Evolutionary conservation across 2,329 filamentous ascomycete species (phyloP), one percentile per base, ranked within the genome.

Genomic region (Fusarium sp.): DNA sequence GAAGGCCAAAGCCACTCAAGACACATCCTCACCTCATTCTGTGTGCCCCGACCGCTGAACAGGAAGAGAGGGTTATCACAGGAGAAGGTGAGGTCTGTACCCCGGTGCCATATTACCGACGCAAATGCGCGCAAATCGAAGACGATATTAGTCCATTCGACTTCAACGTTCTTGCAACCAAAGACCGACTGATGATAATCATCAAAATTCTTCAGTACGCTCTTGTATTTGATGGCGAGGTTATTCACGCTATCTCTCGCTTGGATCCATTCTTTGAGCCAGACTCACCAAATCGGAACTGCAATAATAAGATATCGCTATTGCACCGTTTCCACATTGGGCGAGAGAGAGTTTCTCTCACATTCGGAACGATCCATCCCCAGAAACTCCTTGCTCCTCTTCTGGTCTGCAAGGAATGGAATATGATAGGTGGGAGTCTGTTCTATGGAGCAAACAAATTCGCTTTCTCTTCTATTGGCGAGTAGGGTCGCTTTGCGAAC

Each of bases 371-470:
- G 0, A 72, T 73, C 0, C 72, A 81, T 4, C 85, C 86, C 0
- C 78, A 82, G 6, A 68, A 77, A 0, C 69, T 85, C 1, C 80
- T 88, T 0, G 76, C 75, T 0, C 76, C 82, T 1, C 79, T 88
- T 0, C 38, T 81, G 0, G 86, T 87, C 0, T 83, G 77, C 58
- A 84, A 80, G 61, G 72, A 78, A 3, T 86, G 84, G 81, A 75
- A 80, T 54, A 84, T 81, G 33, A 72, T 85, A 3, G 85, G 83
- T 0, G 73, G 78, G 5, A 83, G 85, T 64, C 69, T 84, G 5
- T 88, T 88, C 67, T 88, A 88, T 61, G 85, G 85, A 12, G 67
- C 79, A 3, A 88, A 88, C 71, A 85, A 79, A 0, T 88, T 88
- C 67, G 84, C 83, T 1, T 88, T 88, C 72, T 87, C 85, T n/a